A percentile compares a stretch with the other conserved stretches of the same genome.
Conservation (phyloP, 1,139 yeast species). For the Entelexis sorbosivorans region DNA sequence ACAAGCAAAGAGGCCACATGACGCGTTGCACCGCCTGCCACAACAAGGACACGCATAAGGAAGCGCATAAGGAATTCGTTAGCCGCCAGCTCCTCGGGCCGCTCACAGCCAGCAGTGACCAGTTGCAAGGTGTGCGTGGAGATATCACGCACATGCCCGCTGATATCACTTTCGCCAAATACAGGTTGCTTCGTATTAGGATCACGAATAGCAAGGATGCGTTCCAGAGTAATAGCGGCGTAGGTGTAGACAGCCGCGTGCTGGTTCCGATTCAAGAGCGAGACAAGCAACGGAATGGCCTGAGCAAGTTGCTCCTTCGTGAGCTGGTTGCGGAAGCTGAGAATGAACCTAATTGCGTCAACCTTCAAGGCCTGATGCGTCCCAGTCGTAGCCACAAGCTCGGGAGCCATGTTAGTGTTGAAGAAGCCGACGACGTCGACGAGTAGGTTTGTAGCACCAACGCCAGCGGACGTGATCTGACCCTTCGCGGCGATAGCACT, state of each 20-base stretch:
- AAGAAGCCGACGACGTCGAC: constrained; percentile 85
- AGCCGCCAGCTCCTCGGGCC: constrained; percentile 89
- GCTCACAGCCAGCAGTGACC: constrained; percentile 45
- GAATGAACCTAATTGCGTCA: constrained; percentile 85
- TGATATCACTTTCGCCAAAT: constrained; percentile 63
- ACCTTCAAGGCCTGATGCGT: constrained; percentile 58
- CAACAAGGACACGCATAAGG: constrained; percentile 68
- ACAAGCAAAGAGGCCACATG: constrained; percentile 36
- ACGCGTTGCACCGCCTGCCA: constrained; percentile 54
- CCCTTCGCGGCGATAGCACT: constrained; percentile 89
- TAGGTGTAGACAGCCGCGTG: constrained; percentile 78
- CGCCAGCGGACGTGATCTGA: constrained; percentile 71
- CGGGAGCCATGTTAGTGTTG: constrained; percentile 67
- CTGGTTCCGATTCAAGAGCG: constrained; percentile 48
- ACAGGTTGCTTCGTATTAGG: constrained; percentile 31
- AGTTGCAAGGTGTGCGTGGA: constrained; percentile 56
- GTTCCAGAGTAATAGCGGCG: constrained; percentile 85
- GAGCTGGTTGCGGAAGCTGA: constrained; percentile 82
- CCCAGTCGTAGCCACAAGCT: constrained; percentile 37
- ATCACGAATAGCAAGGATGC: constrained; percentile 63
- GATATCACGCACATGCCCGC: constrained; percentile 43
- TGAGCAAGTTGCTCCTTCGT: constrained; percentile 72
- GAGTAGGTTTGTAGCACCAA: constrained; percentile 63
- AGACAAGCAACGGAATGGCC: constrained; percentile 69
- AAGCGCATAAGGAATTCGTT: constrained; percentile 89